Evolutionary conservation across 768 basidiomycete genomes (phyloP), one percentile per base, ranked within the genome.

Genomic region (Rhodosporidiobolus odoratus): DNA sequence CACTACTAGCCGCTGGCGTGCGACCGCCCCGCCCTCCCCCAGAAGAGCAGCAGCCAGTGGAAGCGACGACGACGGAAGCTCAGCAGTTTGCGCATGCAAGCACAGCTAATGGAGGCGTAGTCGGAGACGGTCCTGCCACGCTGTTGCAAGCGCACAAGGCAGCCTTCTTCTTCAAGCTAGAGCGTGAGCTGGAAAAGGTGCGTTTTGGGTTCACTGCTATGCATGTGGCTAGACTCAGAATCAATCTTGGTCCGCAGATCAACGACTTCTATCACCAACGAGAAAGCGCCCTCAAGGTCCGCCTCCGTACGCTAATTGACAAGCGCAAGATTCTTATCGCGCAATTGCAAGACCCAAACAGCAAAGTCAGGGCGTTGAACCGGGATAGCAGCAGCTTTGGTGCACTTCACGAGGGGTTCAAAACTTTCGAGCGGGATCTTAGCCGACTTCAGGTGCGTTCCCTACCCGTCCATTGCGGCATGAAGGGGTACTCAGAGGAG

Each of bases 91-190:
- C 66, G 2, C 71, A 72, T 41, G 68, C 72, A 16, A 62, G 58
- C 23, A 68, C 69, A 0, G 69, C 66, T 17, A 71, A 69, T 43
- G 69, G 62, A 7, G 69, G 65, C 30, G 41, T 66, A 30, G 66
- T 59, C 50, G 68, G 67, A 32, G 71, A 68, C 57, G 70, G 76
- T 76, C 81, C 45, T 81, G 69, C 90, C 66, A 86, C 89, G 25
- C 89, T 91, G 77, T 93, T 97, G 75, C 91, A 89, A 77, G 92
- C 93, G 21, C 92, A 95, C 82, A 92, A 94, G 78, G 91, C 94
- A 6, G 92, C 92, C 2, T 99, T 98, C 83, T 98, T 99, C 83
- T 98, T 96, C 85, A 98, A 94, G 79, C 85, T 99, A 1, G 94
- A 97, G 79, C 86, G 95, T 30, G 96, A 99, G 80, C 83, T 98